phyloP scores from a whole-genome alignment of 2,329 filamentous ascomycete species.

The Fusarium liriodendri region DNA sequence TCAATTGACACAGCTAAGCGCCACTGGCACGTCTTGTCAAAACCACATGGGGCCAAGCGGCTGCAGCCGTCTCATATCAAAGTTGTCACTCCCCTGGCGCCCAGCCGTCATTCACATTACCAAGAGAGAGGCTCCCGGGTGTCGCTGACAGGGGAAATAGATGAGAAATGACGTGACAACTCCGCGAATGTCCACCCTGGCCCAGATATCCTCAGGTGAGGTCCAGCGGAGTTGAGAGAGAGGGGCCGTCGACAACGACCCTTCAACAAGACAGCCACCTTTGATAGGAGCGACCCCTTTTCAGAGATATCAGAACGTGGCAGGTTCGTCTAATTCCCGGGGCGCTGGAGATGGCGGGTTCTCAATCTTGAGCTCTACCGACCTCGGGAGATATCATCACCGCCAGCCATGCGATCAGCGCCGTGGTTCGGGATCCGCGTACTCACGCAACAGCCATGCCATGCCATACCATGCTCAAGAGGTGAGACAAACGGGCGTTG shows the following conservation, averaged over 20 bases:
- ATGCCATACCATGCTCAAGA: conserved; percentile 6
- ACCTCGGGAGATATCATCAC: neutral
- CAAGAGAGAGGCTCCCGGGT: conserved; percentile 9
- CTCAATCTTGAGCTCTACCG: neutral
- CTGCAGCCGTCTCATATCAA: conserved; percentile 3
- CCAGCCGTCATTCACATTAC: conserved; percentile 2
- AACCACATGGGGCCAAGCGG: conserved; percentile 2
- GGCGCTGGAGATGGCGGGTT: neutral
- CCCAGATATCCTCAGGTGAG: conserved; percentile 31
- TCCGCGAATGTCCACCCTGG: conserved; percentile 19
- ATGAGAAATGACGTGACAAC: conserved; percentile 33
- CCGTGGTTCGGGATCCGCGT: neutral
- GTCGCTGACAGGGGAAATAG: conserved; percentile 15
- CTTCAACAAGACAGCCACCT: conserved; percentile 12
- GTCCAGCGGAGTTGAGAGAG: conserved; percentile 18
- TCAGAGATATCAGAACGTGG: neutral
- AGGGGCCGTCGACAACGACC: conserved; percentile 15
- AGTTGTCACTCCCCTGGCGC: neutral
- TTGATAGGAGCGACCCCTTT: conserved; percentile 18
- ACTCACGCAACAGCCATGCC: conserved; percentile 11
- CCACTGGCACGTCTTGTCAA: conserved; percentile 11
- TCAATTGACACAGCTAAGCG: conserved; percentile 18
- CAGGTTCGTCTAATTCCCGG: neutral
- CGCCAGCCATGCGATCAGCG: neutral
- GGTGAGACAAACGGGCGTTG: conserved; percentile 13